These are phyloP conservation scores for Globisporangium ultimum DNA, from an alignment of 352 stramenopile species.

Conservation along the genomic window DNA sequence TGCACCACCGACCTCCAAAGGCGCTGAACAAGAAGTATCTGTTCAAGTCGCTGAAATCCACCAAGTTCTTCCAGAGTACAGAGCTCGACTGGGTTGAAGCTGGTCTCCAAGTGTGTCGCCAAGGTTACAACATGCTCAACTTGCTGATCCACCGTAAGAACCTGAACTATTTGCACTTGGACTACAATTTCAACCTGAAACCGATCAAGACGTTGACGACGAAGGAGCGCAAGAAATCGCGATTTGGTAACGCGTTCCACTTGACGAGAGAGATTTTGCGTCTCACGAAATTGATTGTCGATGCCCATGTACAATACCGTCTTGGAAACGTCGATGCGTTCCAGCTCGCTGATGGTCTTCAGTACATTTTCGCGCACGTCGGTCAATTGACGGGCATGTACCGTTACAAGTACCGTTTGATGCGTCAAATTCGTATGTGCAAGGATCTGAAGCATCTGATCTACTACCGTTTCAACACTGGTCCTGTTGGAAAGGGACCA, in stretches of 20 bases:
- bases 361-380: constrained; percentile 99
- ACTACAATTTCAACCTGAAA: constrained; percentile 99
- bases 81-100: constrained; percentile 99
- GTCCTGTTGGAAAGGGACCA: constrained; percentile 98
- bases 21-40: constrained; percentile 97
- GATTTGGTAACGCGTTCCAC: constrained; percentile 95
- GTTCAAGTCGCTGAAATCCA: constrained; percentile 98
- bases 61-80: constrained; percentile 99
- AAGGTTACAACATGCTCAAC: constrained; percentile 99
- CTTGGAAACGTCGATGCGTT: constrained; percentile 99
- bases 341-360: constrained; percentile 98
- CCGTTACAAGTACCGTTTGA: constrained; percentile 98
- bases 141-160: constrained; percentile 99
- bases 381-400: constrained; percentile 99
- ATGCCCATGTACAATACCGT: constrained; percentile 99
- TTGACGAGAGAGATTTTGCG: constrained; percentile 98
- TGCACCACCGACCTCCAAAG: constrained; percentile 93
- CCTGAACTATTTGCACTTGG: constrained; percentile 99
- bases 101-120: constrained; percentile 96
- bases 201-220: constrained; percentile 99
- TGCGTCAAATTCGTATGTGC: constrained; percentile 98
- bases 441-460: constrained; percentile 99
- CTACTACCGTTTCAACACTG: constrained; percentile 99
- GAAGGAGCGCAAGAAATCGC: constrained; percentile 99
- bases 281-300: constrained; percentile 99